Evolutionary conservation across 352 stramenopile species (phyloP), one percentile per base, ranked within the genome.

Genomic region (Globisporangium echinulatum): DNA sequence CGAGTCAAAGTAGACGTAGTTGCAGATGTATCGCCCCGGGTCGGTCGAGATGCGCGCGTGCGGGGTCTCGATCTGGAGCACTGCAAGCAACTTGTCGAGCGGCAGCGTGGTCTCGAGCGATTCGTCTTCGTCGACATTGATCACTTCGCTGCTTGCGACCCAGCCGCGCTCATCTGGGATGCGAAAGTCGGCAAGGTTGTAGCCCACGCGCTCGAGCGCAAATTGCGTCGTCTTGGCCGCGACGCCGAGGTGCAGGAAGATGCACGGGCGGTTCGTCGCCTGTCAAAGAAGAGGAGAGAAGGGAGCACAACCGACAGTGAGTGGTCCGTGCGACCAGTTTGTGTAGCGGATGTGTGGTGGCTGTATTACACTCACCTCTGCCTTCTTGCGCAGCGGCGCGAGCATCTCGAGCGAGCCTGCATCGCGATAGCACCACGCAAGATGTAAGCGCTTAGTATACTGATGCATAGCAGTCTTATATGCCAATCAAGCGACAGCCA

Each of bases 1-100:
- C 66, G 82, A 92, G 39, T 76, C 64, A 63, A 80, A 94, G 74
- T 90, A 94, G 14, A 91, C 83, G 61, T 75, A 92, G 68, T 94
- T 94, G 71, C 85, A 94, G 58, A 94, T 90, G 70, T 91, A 94
- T 25, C 85, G 71, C 6, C 85, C 85, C 1, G 82, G 82, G 60
- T 94, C 79, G 10, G 60, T 88, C 13, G 85, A 94, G 50, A 94
- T 71, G 5, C 38, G 56, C 8, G 82, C 61, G 14, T 65, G 66
- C 40, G 71, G 55, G 37, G 75, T 67, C 17, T 76, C 50, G 2
- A 52, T 48, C 52, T 71, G 63, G 58, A 88, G 58, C 33, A 52
- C 64, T 39, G 51, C 64, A 36, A 85, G 62, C 62, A 94, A 64
- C 7, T 89, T 68, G 0, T 83, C 77, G 9, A 94, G 59, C 14